A percentile compares a stretch with the other conserved stretches of the same genome.
These are phyloP conservation scores for Pavlovales sp. DNA, from an alignment of 208 protist species.

Conservation along the genomic window DNA sequence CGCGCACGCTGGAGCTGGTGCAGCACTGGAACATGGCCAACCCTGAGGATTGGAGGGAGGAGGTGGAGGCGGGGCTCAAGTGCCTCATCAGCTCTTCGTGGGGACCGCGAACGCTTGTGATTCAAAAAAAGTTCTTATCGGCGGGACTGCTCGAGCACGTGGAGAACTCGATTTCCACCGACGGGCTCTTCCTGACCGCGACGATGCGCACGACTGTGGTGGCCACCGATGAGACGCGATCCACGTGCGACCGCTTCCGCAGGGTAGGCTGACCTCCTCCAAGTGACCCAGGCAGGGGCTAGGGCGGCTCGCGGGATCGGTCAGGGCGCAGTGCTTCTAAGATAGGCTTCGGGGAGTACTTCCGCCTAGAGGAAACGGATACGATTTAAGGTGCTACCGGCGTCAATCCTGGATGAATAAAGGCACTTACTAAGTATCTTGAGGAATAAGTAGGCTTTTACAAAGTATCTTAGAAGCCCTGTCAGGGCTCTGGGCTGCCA, in stretches of 20 bases:
- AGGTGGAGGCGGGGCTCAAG: not conserved
- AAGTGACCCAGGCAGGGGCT: too few species aligned
- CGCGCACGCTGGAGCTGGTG: not conserved
- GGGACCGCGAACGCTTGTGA: not conserved
- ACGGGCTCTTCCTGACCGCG: not conserved
- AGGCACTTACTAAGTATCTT: too few species aligned
- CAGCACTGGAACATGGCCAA: not conserved
- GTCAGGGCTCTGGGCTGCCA: too few species aligned
- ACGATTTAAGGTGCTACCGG: too few species aligned
- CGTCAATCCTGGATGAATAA: too few species aligned
- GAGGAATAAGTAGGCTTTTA: too few species aligned
- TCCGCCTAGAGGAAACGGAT: too few species aligned
- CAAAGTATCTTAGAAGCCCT: too few species aligned
- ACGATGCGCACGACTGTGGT: not conserved
- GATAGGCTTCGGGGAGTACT: too few species aligned
- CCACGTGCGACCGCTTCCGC: not conserved
- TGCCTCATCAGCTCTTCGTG: not conserved
- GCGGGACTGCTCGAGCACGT: not conserved
- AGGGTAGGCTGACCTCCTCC: too few species aligned
- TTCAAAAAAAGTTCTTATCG: not conserved
- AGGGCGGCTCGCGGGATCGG: too few species aligned
- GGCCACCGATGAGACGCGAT: not conserved
- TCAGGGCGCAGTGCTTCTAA: too few species aligned
- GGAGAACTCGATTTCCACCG: not conserved
- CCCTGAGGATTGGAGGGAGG: not conserved